Evolutionary conservation across 2,329 filamentous ascomycete genomes (phyloP).

Genomic region (Dothideomycetidae sp.): DNA sequence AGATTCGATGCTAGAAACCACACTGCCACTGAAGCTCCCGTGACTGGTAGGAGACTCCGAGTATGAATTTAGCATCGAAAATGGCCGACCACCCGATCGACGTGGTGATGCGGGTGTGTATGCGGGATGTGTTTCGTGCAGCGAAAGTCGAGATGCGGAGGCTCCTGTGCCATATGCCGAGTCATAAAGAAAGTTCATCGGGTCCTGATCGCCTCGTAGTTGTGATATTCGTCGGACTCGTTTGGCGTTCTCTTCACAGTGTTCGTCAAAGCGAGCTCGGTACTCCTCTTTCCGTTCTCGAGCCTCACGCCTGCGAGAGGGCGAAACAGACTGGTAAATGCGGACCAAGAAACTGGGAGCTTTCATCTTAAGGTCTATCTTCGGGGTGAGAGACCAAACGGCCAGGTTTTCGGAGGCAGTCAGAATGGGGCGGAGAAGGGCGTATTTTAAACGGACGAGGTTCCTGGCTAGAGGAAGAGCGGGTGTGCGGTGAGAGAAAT

Average conservation of each 20-base stretch:
- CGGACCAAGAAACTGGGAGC: slow-evolving; percentile 5
- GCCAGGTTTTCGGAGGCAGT: no score
- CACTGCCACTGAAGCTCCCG: not conserved
- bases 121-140: slow-evolving; percentile 3
- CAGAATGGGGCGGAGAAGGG: no score
- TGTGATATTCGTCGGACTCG: slow-evolving; percentile 8
- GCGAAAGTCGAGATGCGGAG: not conserved
- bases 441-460: no score
- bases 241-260: slow-evolving; percentile 7
- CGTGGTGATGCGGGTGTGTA: not conserved
- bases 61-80: not conserved
- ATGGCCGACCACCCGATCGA: not conserved
- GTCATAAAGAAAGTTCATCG: slow-evolving; percentile 7
- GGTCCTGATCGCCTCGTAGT: slow-evolving; percentile 5
- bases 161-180: slow-evolving; percentile 5
- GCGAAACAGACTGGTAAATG: slow-evolving; percentile 4
- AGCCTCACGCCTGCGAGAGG: slow-evolving; percentile 5
- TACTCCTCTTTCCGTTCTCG: slow-evolving; percentile 6
- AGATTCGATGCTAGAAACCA: not conserved
- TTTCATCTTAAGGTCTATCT: no score
- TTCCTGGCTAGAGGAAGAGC: no score
- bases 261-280: slow-evolving; percentile 1
- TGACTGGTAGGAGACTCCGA: not conserved
- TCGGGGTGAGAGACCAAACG: no score
- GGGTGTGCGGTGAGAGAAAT: no score